A percentile compares a stretch with the other conserved stretches of the same genome.
Conservation (phyloP, 2,329 filamentous ascomycete species). For the Phaeophleospora eucalypticola region DNA sequence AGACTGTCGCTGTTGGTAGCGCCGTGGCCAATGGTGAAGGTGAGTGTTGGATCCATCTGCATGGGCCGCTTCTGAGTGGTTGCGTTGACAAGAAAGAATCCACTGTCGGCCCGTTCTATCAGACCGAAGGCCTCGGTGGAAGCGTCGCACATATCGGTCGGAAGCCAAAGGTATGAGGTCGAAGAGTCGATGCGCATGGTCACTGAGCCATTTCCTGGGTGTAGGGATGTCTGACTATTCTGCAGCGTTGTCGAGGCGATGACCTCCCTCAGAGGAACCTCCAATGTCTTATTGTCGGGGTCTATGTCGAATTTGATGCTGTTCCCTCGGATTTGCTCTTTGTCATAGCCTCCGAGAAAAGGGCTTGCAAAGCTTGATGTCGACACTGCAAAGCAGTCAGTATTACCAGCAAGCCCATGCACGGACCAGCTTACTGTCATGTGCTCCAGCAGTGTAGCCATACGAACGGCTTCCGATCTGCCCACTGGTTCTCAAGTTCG, state of each 20-base stretch:
- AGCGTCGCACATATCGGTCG: conserved; percentile 34
- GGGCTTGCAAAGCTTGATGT: conserved; percentile 23
- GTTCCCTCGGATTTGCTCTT: conserved; percentile 32
- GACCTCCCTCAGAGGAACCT: not conserved
- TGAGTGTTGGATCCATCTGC: conserved; percentile 35
- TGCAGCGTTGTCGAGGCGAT: not conserved
- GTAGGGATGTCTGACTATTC: not conserved
- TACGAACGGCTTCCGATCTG: conserved; percentile 62
- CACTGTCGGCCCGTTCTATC: conserved; percentile 35
- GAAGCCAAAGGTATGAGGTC: conserved; percentile 41
- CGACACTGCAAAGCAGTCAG: not conserved
- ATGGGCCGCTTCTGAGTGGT: conserved; percentile 34
- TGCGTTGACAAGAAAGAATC: conserved; percentile 41
- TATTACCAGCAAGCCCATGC: not conserved
- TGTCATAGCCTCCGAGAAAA: conserved; percentile 42
- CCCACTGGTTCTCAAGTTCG: no score
- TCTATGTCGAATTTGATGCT: conserved; percentile 3
- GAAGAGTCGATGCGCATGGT: conserved; percentile 35
- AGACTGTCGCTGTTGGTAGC: conserved; percentile 8
- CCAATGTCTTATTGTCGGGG: not conserved
- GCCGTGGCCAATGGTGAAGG: conserved; percentile 28
- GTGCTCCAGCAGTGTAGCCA: conserved; percentile 68
- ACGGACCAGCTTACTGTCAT: conserved; percentile 48
- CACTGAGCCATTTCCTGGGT: not conserved
- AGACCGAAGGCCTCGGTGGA: conserved; percentile 40